These are phyloP conservation scores for Solioccasus polychromus DNA, from an alignment of 768 basidiomycete genomes.

Conservation along the genomic window DNA sequence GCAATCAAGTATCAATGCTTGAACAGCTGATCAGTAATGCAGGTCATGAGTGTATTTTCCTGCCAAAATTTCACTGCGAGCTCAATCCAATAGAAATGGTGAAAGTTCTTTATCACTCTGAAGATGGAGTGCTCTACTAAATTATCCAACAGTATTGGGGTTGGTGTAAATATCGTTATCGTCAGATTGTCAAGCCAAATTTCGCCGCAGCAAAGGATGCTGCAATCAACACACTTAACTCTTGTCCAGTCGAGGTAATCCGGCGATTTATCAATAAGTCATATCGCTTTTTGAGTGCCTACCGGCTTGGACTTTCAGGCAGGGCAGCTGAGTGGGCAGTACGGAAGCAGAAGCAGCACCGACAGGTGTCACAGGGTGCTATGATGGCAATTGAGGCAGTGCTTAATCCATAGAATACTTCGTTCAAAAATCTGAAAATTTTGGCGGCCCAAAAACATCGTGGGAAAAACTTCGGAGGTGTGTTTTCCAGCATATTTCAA, in stretches of 20 bases:
- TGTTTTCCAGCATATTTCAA: too few species aligned
- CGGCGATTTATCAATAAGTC: background rate
- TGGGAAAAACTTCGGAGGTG: slow-evolving; percentile 1
- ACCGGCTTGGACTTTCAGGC: background rate
- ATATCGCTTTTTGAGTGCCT: slow-evolving; percentile 2
- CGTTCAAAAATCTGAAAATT: background rate
- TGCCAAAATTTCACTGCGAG: slow-evolving; percentile 12
- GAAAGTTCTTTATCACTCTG: background rate
- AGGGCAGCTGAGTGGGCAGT: background rate
- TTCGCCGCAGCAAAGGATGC: background rate
- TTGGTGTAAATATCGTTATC: too few species aligned
- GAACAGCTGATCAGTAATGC: slow-evolving; percentile 19
- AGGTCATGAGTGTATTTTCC: slow-evolving; percentile 31
- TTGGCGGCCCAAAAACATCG: slow-evolving; percentile 1
- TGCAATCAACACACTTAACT: background rate
- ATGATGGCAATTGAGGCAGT: slow-evolving; percentile 3
- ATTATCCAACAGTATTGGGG: too few species aligned
- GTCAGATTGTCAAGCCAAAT: background rate
- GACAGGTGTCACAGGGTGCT: slow-evolving; percentile 18
- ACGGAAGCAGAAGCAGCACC: slow-evolving; percentile 23
- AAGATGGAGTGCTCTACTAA: too few species aligned
- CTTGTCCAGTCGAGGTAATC: background rate
- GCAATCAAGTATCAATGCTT: slow-evolving; percentile 13
- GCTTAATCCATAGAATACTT: background rate
- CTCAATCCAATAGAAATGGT: slow-evolving; percentile 6